These are phyloP conservation scores for Yarrowia sp. DNA, from an alignment of 805 yeast genomes.

Conservation along the genomic window DNA sequence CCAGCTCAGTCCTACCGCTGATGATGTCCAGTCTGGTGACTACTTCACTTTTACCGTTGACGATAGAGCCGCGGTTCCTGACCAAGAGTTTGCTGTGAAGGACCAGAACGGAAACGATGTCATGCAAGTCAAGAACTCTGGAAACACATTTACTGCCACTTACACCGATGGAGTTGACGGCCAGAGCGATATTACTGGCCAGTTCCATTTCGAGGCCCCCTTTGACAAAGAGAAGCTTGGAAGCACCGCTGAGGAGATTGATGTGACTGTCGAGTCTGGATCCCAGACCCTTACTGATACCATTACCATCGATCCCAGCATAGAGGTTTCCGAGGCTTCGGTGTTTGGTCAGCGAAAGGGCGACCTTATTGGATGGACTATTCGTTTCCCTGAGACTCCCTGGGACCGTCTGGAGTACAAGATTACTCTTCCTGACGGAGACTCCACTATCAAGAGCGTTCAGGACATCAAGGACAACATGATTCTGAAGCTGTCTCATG, in stretches of 20 bases:
- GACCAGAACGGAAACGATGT: neutral
- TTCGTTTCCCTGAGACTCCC: neutral
- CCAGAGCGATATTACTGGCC: neutral
- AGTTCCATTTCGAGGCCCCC: neutral
- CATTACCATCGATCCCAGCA: conserved; percentile 4
- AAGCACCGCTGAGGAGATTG: neutral
- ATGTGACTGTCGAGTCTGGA: conserved; percentile 6
- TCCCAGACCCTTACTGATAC: conserved; percentile 4
- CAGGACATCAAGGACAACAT: neutral
- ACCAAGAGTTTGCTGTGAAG: neutral
- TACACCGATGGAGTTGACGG: conserved; percentile 1
- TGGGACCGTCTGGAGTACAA: conserved; percentile 6
- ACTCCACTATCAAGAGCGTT: neutral
- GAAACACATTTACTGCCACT: conserved; percentile 2
- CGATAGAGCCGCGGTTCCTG: neutral
- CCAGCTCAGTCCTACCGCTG: neutral
- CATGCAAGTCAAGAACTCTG: neutral
- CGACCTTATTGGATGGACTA: neutral
- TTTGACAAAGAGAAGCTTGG: neutral
- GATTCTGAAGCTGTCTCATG: neutral
- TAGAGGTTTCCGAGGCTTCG: neutral
- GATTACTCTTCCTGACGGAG: neutral
- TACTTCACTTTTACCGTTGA: conserved; percentile 24
- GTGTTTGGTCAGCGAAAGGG: conserved; percentile 4
- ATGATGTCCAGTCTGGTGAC: conserved; percentile 9